Evolutionary conservation across 768 basidiomycete species (phyloP).

Genomic region (Tremella yokohamensis): DNA sequence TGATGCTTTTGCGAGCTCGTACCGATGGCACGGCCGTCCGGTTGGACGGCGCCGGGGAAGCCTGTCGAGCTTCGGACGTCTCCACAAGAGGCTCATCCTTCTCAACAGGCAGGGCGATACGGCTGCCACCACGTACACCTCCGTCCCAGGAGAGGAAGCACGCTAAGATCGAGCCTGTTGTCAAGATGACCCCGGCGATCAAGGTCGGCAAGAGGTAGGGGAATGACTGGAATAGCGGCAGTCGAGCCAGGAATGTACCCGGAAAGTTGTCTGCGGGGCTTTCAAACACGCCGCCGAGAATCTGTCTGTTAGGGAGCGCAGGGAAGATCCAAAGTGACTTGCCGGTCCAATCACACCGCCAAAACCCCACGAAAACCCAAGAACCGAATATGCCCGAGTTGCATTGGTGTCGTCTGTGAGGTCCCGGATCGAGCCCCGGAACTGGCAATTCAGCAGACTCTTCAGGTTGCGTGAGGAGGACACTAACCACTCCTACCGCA

Average conservation of each 20-base stretch:
- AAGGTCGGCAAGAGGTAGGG: slow-evolving; percentile 88
- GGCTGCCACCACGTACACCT: slow-evolving; percentile 74
- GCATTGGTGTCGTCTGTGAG: slow-evolving; percentile 91
- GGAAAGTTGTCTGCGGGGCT: slow-evolving; percentile 83
- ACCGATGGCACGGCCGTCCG: slow-evolving; percentile 16
- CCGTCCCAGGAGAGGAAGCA: slow-evolving; percentile 89
- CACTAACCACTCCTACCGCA: slow-evolving; percentile 79
- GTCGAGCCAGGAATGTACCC: slow-evolving; percentile 59
- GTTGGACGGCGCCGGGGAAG: slow-evolving; percentile 10
- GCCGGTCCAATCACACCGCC: slow-evolving; percentile 69
- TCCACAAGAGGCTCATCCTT: slow-evolving; percentile 55
- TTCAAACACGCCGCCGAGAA: slow-evolving; percentile 54
- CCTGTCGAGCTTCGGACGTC: slow-evolving; percentile 3
- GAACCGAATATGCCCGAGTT: slow-evolving; percentile 86
- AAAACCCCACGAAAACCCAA: slow-evolving; percentile 96
- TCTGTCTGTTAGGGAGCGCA: slow-evolving; percentile 52
- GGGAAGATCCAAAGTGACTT: slow-evolving; percentile 47
- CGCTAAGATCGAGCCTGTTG: slow-evolving; percentile 75
- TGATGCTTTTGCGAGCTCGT: slow-evolving; percentile 11
- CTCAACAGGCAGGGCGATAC: slow-evolving; percentile 76
- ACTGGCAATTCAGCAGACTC: slow-evolving; percentile 19
- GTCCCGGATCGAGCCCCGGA: slow-evolving; percentile 73
- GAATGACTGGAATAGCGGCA: slow-evolving; percentile 66
- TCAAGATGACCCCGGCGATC: slow-evolving; percentile 71
- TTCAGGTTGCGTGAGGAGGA: background rate